Base-by-base conservation (phyloP, 345 rosid species). In the Hirschfeldia incana region DNA sequence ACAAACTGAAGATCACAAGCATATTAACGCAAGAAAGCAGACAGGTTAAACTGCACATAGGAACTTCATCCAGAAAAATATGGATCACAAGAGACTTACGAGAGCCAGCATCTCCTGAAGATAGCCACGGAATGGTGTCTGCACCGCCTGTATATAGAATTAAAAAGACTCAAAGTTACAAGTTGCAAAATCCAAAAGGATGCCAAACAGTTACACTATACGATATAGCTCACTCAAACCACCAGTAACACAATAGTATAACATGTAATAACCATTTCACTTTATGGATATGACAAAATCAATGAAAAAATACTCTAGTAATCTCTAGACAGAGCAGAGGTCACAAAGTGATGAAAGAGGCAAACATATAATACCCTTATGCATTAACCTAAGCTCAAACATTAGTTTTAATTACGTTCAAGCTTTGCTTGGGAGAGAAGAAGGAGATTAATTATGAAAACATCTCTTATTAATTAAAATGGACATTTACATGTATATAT, bases 71-170 rank as follows among this genome's bases (percentile, higher is more conserved):
- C 32, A 12, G 5, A 30, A 39, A 39, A 32, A 5, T 5, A 63
- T 30, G 37, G 42, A 39, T 1, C 65, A 57, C 0, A 80, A 63
- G 53, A 64, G 46, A 89, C 97, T 90, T 90, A 94, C 99, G 69
- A 94, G 86, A 72, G 91, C 81, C 76, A 94, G 82, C 97, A 94
- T 92, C 26, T 92, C 93, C 66, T 95, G 89, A 65, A 95, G 94
- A 84, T 93, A 95, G 85, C 82, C 67, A 83, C 98, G 90, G 78
- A 95, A 95, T 16, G 98, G 98, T 4, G 99, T 93, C 76, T 95
- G 99, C 93, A 80, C 70, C 1, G 87, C 89, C 99, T 95, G 88
- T 46, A 36, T 46, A 36, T 30, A 4, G 46, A 0, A 42, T 12
- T 33, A 39, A 57, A 65, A 32, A 42, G 9, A 17, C 60, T 57